Base-by-base conservation (phyloP, 306 rosid genomes). In the Aeschynomene evenia region DNA sequence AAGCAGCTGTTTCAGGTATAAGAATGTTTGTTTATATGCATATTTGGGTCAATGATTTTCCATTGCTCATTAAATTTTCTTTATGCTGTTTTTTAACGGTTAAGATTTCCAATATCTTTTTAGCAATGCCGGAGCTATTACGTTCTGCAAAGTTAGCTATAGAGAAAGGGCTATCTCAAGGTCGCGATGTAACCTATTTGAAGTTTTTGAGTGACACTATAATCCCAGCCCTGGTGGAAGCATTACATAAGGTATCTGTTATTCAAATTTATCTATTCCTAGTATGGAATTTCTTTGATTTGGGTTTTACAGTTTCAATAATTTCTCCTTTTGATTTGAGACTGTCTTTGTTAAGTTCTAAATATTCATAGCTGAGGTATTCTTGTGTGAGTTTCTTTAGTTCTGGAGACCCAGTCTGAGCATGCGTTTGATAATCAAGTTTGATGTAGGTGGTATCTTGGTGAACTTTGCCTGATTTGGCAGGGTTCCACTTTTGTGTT, bases 1-100 rank as follows among this genome's bases (percentile, higher is more conserved):
- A 91, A 81, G 99, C 99, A 52, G 99, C 99, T 66, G 97, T 94
- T 81, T 94, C 99, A 67, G 99, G 99, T 94, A 81, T 6, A 46
- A 12, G 42, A 57, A 21, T 74, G 12, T 9, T 53, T 61, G 45
- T 31, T 23, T n/a, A 13, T 71, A 16, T 64, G 63, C 34, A 51
- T 50, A 20, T 58, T 18, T 55, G 24, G 36, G 42, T 36, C n/a
- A 9, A 5, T 21, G 58, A 51, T 39, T 64, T 53, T 58, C 51
- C 22, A 43, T 9, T 49, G 33, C 39, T 12, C 48, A 5, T 16
- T 51, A 10, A 10, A 66, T 22, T 14, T 28, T 24, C n/a, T 54
- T 23, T 58, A 50, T 66, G 15, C 64, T 42, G 36, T 64, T 60
- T 63, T 42, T 50, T 53, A 64, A 74, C 71, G 75, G 23, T 66